These are phyloP conservation scores for Isabelozyma rhagii DNA, from an alignment of 805 yeast genomes.

Conservation along the genomic window DNA sequence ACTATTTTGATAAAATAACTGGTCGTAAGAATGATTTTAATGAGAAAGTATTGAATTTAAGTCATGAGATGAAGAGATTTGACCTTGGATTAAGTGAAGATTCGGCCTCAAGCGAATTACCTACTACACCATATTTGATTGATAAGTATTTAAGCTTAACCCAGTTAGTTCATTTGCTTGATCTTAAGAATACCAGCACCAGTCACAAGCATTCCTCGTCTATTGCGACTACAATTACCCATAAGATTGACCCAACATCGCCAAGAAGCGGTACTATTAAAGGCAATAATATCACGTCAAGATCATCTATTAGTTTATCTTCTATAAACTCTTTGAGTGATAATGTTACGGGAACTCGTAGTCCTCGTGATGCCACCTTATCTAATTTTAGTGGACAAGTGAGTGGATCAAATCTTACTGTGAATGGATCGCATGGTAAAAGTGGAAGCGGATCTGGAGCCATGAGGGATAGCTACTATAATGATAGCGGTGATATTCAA, in stretches of 20 bases:
- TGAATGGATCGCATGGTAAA: background rate
- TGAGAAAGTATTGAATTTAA: conserved; percentile 53
- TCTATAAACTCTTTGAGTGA: conserved; percentile 5
- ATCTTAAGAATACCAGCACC: conserved; percentile 9
- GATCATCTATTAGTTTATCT: conserved; percentile 4
- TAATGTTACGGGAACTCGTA: background rate
- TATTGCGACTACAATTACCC: background rate
- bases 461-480: conserved; percentile 1
- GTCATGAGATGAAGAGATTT: conserved; percentile 55
- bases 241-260: background rate
- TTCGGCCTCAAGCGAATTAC: conserved; percentile 53
- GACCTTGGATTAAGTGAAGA: conserved; percentile 53
- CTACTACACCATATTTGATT: conserved; percentile 65
- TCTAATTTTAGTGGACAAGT: background rate
- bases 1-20: conserved; percentile 71
- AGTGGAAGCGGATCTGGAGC: background rate
- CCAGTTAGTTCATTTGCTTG: conserved; percentile 51
- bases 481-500: conserved; percentile 14
- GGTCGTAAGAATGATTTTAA: conserved; percentile 65
- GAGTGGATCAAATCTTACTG: background rate
- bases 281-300: background rate
- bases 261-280: conserved; percentile 2
- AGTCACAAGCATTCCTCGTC: background rate
- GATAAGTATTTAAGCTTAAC: conserved; percentile 63
- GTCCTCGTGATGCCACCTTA: background rate